Evolutionary conservation across 768 basidiomycete genomes (phyloP).

Genomic region (Tulasnella sp.): DNA sequence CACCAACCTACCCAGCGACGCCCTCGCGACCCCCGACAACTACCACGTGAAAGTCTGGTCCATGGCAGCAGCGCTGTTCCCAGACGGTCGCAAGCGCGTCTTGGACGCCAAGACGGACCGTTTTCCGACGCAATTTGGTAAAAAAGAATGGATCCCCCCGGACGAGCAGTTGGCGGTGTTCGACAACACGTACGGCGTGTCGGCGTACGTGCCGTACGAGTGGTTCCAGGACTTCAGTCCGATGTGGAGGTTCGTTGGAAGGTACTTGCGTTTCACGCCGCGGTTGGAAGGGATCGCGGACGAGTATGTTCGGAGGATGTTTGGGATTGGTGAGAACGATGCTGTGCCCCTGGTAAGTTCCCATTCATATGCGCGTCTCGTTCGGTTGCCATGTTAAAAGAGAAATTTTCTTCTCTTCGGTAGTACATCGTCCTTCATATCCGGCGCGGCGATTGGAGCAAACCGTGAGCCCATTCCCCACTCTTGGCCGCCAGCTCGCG

Average conservation of each 20-base stretch:
- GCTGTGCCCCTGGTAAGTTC: conserved; percentile 1
- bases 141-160: neutral
- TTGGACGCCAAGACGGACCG: neutral
- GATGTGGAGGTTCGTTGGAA: conserved; percentile 4
- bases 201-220: neutral
- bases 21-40: conserved; percentile 29
- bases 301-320: conserved; percentile 13
- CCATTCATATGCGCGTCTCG: neutral
- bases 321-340: neutral
- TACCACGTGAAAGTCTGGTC: conserved; percentile 5
- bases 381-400: neutral
- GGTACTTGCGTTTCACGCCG: neutral
- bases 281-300: conserved; percentile 13
- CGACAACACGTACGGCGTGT: conserved; percentile 20
- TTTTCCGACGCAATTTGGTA: conserved; percentile 5
- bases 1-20: conserved; percentile 13
- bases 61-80: neutral
- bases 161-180: conserved; percentile 19
- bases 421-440: neutral
- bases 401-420: neutral
- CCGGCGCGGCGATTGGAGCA: conserved; percentile 6
- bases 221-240: conserved; percentile 21
- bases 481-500: neutral
- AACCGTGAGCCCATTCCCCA: neutral
- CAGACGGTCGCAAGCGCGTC: neutral